Evolutionary conservation across 345 rosid genomes (phyloP).

Genomic region (Alliaria petiolata): DNA sequence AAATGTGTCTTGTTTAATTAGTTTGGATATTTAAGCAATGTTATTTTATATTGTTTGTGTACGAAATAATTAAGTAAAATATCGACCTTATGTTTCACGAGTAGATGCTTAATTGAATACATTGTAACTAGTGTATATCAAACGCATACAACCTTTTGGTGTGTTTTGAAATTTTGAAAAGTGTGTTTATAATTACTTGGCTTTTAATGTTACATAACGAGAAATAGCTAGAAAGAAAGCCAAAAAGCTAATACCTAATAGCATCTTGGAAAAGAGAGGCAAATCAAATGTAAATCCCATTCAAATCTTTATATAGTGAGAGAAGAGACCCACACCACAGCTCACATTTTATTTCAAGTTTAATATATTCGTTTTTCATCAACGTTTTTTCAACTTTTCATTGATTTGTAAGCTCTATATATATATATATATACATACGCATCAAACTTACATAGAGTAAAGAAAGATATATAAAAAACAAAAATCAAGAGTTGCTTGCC

Average conservation of each 20-base stretch:
- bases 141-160: not conserved
- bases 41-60: not conserved
- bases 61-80: not conserved
- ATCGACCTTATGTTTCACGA: not conserved
- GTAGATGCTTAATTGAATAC: not conserved
- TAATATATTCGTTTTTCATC: not conserved
- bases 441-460: not conserved
- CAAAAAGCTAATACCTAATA: not conserved
- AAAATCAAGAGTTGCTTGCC: not conserved
- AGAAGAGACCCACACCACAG: conserved; percentile 6
- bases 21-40: not conserved
- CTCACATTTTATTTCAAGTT: not conserved
- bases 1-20: conserved; percentile 17
- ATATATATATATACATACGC: not conserved
- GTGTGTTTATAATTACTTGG: not conserved
- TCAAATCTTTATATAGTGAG: not conserved
- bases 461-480: not conserved
- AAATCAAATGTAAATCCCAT: not conserved
- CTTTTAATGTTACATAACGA: not conserved
- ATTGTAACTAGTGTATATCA: not conserved
- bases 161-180: not conserved
- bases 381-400: not conserved
- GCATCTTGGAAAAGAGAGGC: conserved; percentile 22
- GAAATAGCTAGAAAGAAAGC: not conserved
- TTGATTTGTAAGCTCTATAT: not conserved